These are phyloP conservation scores for Fusarium guadeloupense DNA, from an alignment of 2,329 filamentous ascomycete species.

Conservation along the genomic window DNA sequence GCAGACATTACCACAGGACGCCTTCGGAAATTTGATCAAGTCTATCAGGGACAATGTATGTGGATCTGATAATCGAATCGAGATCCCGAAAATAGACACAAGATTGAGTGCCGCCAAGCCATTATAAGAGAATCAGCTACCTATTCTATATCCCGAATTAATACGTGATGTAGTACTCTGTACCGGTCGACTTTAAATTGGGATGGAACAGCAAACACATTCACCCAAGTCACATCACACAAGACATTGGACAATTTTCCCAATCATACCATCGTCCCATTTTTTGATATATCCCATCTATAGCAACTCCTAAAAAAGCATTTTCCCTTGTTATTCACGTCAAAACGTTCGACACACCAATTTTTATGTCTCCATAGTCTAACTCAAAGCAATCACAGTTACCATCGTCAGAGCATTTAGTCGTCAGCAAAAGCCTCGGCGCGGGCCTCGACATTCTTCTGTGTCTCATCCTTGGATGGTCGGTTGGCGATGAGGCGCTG, in stretches of 20 bases:
- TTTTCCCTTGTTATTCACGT: slow-evolving; percentile 20
- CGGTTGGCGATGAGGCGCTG: slow-evolving; percentile 64
- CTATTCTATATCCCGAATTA: no score
- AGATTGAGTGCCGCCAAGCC: background rate
- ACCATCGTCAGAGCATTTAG: slow-evolving; percentile 28
- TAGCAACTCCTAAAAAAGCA: slow-evolving; percentile 34
- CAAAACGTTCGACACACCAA: background rate
- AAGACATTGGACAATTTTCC: slow-evolving; percentile 1
- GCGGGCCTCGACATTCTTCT: slow-evolving; percentile 50
- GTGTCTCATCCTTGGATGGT: slow-evolving; percentile 50
- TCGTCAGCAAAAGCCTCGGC: slow-evolving; percentile 55
- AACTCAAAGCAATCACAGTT: slow-evolving; percentile 21
- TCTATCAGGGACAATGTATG: background rate
- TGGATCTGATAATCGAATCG: background rate
- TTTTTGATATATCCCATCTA: slow-evolving; percentile 35
- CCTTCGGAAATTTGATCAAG: background rate
- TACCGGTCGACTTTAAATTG: no score
- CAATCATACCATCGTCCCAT: slow-evolving; percentile 5
- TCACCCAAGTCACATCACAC: background rate
- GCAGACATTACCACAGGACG: background rate
- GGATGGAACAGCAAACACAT: no score
- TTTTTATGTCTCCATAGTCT: slow-evolving; percentile 26
- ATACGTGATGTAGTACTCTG: no score
- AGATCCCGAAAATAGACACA: background rate
- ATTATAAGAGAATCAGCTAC: background rate